A percentile compares a stretch with the other conserved stretches of the same genome.
Conservation (phyloP, 495 filamentous ascomycete species). For the Aspergillus avenaceus region DNA sequence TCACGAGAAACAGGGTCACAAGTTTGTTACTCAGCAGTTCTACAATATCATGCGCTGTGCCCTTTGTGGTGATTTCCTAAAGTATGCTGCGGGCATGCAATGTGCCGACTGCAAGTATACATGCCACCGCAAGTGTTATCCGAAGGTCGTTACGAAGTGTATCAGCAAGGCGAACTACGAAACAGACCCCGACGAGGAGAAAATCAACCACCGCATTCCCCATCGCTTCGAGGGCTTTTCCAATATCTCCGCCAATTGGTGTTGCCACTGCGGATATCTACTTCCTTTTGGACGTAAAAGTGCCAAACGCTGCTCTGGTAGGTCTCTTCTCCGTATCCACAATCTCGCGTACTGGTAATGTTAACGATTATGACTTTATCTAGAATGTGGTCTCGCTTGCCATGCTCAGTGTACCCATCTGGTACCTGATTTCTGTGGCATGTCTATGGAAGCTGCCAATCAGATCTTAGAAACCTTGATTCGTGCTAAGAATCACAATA, state of each 20-base stretch:
- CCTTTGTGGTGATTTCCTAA: constrained; percentile 95
- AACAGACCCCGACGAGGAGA: constrained; percentile 96
- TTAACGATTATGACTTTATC: constrained; percentile 21
- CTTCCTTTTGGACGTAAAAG: constrained; percentile 95
- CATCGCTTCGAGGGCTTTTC: constrained; percentile 93
- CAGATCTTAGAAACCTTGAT: constrained; percentile 65
- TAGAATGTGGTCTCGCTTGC: constrained; percentile 89
- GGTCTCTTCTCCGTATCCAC: constrained; percentile 8
- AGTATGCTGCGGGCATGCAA: constrained; percentile 98
- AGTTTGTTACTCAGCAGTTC: constrained; percentile 95
- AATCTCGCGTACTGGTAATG: constrained; percentile 1
- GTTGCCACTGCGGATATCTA: constrained; percentile 97
- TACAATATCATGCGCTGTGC: constrained; percentile 99
- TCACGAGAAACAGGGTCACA: constrained; percentile 97
- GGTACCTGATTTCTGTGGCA: constrained; percentile 98
- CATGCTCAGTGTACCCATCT: constrained; percentile 91
- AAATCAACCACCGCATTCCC: constrained; percentile 98
- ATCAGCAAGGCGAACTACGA: constrained; percentile 99
- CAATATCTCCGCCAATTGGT: constrained; percentile 98
- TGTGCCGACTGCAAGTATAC: constrained; percentile 99
- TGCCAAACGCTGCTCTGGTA: constrained; percentile 85
- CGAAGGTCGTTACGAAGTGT: constrained; percentile 98
- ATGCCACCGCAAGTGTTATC: constrained; percentile 94
- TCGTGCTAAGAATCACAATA: constrained; percentile 43
- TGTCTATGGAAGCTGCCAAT: constrained; percentile 97